Evolutionary conservation across 1,284 basidiomycete species (phyloP).

Genomic region (Irpex lacteus): DNA sequence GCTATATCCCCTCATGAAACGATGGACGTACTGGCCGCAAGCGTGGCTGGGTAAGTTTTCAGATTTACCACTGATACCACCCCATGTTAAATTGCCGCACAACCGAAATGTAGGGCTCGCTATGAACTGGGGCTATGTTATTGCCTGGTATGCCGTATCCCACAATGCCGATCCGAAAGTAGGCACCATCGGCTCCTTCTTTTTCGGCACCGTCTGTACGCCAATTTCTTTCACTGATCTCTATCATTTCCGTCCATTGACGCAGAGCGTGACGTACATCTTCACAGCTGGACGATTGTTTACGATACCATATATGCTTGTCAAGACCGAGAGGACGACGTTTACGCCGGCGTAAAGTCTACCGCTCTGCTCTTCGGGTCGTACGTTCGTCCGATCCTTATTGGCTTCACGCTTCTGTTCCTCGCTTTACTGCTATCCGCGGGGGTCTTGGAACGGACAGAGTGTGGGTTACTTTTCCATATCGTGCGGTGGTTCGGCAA

Average conservation of each 20-base stretch:
- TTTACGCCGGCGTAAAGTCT: constrained; percentile 14
- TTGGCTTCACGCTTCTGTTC: constrained; percentile 41
- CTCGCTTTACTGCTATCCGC: constrained; percentile 34
- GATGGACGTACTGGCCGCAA: constrained; percentile 70
- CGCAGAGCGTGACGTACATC: not conserved
- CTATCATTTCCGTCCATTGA: not conserved
- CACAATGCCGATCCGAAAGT: constrained; percentile 29
- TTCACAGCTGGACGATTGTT: constrained; percentile 41
- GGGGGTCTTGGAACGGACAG: constrained; percentile 32
- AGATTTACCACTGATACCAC: not conserved
- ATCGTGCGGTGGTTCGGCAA: constrained; percentile 37
- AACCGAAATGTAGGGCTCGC: constrained; percentile 15
- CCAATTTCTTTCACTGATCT: not conserved
- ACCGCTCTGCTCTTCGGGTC: constrained; percentile 53
- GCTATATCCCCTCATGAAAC: constrained; percentile 62
- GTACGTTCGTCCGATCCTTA: constrained; percentile 40
- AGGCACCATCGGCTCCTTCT: constrained; percentile 38
- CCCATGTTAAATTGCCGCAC: constrained; percentile 23
- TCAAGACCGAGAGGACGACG: constrained; percentile 54
- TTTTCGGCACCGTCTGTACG: constrained; percentile 41
- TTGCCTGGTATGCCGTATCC: constrained; percentile 20
- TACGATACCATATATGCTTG: constrained; percentile 63
- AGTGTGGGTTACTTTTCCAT: constrained; percentile 40
- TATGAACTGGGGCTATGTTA: constrained; percentile 23
- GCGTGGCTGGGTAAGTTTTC: constrained; percentile 15